Evolutionary conservation across 176 grass and related monocot genomes (phyloP), one percentile per base, ranked within the genome.

Genomic region (Aegilops sharonensis): DNA sequence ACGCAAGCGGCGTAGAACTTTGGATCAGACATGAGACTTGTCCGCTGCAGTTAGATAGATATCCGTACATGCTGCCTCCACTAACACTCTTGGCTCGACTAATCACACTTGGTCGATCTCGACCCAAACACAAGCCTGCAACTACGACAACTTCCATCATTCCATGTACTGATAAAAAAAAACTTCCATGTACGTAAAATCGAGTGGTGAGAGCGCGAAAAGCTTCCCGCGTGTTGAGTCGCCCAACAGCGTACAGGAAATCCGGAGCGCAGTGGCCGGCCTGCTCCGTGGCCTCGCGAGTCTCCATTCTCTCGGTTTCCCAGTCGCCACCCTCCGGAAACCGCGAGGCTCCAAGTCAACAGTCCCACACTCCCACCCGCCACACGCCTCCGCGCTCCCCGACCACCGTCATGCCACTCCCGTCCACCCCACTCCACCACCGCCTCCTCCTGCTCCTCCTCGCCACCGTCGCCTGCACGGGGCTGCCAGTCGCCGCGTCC

Each of bases 321-420:
- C 21, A 11, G 25, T 64, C 78, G 59, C 34, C 21, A 27, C 57
- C 77, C 12, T 39, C n/a, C 32, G 3, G 1, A 13, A 70, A 70
- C 18, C 32, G 18, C 68, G 34, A 79, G 6, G 17, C 62, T 35
- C 43, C 45, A 36, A 15, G 66, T 57, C 66, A 82, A 71, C 62
- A 50, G 11, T 2, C 0, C 52, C 52, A 8, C 50, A 50, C 43
- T 2, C 0, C 52, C 52, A 8, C 50, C 5, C 43, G 5, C 2
- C 54, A 6, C 63, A 60, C 20, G 72, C 67, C 11, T 72, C 68
- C 23, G 2, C 25, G 6, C 11, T 18, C 56, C 67, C 86, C 72
- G 68, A 81, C 88, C 73, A 48, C 65, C 80, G 47, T 54, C 77
- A 77, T 73, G 68, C 78, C 64, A 50, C 37, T 67, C 10, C 61